phyloP scores from a whole-genome alignment of 345 rosid species.

The Noccaea bulbosa region DNA sequence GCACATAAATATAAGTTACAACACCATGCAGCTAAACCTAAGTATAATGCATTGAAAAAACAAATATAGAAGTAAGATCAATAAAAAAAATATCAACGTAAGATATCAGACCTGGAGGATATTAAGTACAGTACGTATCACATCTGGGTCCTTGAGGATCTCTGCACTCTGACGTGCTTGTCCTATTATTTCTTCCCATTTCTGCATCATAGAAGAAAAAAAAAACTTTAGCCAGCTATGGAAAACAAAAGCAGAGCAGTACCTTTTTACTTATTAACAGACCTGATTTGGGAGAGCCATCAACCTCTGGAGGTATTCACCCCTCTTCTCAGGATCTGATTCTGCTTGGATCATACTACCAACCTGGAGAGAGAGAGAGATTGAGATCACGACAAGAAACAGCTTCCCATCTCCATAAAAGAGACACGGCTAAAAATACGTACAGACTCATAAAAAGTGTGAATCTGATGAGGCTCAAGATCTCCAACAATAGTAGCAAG shows the following conservation, averaged over 20 bases:
- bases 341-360: conserved; percentile 96
- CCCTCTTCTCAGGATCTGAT: conserved; percentile 91
- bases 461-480: conserved; percentile 98
- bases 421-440: conserved; percentile 24
- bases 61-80: not conserved
- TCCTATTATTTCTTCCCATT: conserved; percentile 94
- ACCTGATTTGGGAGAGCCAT: conserved; percentile 98
- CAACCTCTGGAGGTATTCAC: conserved; percentile 86
- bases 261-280: conserved; percentile 3
- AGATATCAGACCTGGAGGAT: conserved; percentile 74
- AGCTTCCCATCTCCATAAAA: conserved; percentile 7
- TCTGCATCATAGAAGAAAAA: conserved; percentile 51
- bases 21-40: not conserved
- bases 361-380: conserved; percentile 54
- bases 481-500: conserved; percentile 83
- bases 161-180: conserved; percentile 95
- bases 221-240: conserved; percentile 25
- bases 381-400: conserved; percentile 6
- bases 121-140: conserved; percentile 86
- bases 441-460: conserved; percentile 97
- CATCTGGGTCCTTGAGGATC: conserved; percentile 79
- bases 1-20: conserved; percentile 34
- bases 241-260: conserved; percentile 22
- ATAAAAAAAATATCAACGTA: not conserved
- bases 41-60: conserved; percentile 2